A percentile compares a stretch with the other conserved stretches of the same genome.
Evolutionary conservation across 2,329 filamentous ascomycete genomes (phyloP).

Genomic region (Pseudocercospora macadamiae): DNA sequence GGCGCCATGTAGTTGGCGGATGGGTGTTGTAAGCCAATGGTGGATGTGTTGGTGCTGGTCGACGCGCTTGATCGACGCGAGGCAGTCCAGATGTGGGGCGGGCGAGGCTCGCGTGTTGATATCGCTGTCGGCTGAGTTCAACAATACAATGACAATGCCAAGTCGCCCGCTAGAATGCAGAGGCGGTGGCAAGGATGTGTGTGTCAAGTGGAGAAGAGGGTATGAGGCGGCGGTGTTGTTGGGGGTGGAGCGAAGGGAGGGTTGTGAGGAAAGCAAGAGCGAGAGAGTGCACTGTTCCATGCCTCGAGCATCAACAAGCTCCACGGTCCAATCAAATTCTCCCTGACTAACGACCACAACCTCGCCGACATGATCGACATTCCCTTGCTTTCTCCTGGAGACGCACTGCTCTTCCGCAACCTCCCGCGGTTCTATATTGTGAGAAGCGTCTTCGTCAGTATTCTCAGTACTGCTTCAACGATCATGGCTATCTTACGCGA

Average conservation of each 20-base stretch:
- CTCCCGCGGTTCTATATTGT: no score
- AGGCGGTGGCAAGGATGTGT: not conserved
- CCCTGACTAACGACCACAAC: not conserved
- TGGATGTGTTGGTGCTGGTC: not conserved
- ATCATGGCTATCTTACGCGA: no score
- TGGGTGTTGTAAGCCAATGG: not conserved
- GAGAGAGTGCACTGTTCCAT: conserved; percentile 9
- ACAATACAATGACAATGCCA: conserved; percentile 2
- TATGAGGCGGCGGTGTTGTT: not conserved
- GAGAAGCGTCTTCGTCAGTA: no score
- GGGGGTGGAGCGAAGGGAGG: conserved; percentile 2
- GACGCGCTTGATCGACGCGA: conserved; percentile 12
- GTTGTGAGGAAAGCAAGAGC: not conserved
- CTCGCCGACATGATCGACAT: conserved; percentile 4
- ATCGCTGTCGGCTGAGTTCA: not conserved
- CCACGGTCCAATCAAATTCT: conserved; percentile 1
- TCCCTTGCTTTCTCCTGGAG: not conserved
- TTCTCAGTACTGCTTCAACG: no score
- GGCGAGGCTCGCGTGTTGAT: not conserved
- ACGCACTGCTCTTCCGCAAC: no score
- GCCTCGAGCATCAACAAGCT: conserved; percentile 8
- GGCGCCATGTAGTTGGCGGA: conserved; percentile 10
- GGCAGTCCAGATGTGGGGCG: conserved; percentile 10
- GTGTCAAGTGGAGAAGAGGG: not conserved
- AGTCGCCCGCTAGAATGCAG: not conserved